phyloP scores from a whole-genome alignment of 2,329 filamentous ascomycete genomes.

The Apiospora pterosperma region DNA sequence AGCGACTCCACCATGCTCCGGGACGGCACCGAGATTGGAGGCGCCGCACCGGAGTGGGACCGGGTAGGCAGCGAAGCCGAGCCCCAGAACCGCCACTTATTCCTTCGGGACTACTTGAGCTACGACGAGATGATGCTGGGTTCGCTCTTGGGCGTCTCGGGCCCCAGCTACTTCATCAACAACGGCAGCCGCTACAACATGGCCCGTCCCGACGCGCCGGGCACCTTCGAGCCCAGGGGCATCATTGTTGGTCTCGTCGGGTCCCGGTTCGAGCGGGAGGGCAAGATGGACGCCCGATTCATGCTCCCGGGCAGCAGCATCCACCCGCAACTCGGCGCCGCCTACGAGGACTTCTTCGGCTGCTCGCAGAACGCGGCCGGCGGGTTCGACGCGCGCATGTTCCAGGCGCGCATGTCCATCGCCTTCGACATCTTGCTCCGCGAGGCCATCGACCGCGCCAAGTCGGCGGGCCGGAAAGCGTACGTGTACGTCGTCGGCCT shows the following conservation, averaged over 20 bases:
- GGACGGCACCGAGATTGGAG: constrained; percentile 4
- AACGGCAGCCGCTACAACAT: constrained; percentile 22
- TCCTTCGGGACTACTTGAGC: constrained; percentile 24
- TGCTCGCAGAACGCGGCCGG: not conserved
- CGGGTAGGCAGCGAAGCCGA: constrained; percentile 21
- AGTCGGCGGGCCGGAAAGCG: constrained; percentile 15
- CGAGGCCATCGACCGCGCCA: constrained; percentile 25
- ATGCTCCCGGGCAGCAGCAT: constrained; percentile 5
- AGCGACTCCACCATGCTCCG: constrained; percentile 21
- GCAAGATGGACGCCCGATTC: constrained; percentile 23
- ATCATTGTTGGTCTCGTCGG: constrained; percentile 30
- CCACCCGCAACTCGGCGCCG: constrained; percentile 17
- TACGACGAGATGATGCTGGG: constrained; percentile 33
- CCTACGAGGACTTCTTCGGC: constrained; percentile 22
- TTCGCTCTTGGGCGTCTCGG: constrained; percentile 26
- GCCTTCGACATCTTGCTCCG: constrained; percentile 23
- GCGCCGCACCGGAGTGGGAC: constrained; percentile 21
- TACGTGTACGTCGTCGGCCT: constrained; percentile 29
- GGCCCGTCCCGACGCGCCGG: constrained; percentile 4
- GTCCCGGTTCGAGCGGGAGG: constrained; percentile 25
- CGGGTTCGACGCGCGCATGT: constrained; percentile 19
- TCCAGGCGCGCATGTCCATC: constrained; percentile 24
- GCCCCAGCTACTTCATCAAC: constrained; percentile 28
- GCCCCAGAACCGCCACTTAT: constrained; percentile 11
- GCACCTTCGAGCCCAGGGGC: constrained; percentile 22